A percentile compares a stretch with the other conserved stretches of the same genome.
These are phyloP conservation scores for Diaporthe aspalathi DNA, from an alignment of 2,329 filamentous ascomycete species.

Conservation along the genomic window DNA sequence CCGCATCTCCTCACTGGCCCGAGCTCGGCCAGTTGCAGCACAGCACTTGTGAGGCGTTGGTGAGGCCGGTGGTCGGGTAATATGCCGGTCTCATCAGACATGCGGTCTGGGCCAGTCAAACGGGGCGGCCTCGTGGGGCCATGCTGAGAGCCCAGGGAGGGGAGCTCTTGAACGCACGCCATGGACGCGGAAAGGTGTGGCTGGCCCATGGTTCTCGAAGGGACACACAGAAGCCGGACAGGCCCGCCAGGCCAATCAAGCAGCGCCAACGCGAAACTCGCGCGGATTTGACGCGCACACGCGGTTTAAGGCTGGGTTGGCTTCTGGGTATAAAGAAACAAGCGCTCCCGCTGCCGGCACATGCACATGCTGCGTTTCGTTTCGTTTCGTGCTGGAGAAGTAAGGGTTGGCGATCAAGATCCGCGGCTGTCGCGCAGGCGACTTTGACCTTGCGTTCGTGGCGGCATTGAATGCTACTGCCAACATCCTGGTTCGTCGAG, in stretches of 20 bases:
- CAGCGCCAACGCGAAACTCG: slow-evolving; percentile 28
- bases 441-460: neutral
- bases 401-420: slow-evolving; percentile 19
- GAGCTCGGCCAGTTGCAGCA: slow-evolving; percentile 30
- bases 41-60: slow-evolving; percentile 9
- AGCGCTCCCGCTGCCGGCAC: slow-evolving; percentile 31
- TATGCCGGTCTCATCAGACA: slow-evolving; percentile 37
- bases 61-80: slow-evolving; percentile 34
- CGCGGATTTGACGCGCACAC: slow-evolving; percentile 38
- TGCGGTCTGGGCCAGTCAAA: slow-evolving; percentile 40
- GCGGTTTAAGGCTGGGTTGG: slow-evolving; percentile 33
- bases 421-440: slow-evolving; percentile 8
- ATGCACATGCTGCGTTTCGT: slow-evolving; percentile 19
- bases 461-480: slow-evolving; percentile 22
- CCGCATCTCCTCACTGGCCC: slow-evolving; percentile 35
- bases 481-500: slow-evolving; percentile 18
- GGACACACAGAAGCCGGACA: neutral
- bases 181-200: slow-evolving; percentile 17
- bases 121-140: slow-evolving; percentile 5
- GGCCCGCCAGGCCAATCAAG: slow-evolving; percentile 16
- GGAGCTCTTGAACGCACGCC: slow-evolving; percentile 10
- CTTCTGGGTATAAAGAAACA: slow-evolving; percentile 31
- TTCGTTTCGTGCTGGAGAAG: neutral
- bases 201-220: slow-evolving; percentile 26
- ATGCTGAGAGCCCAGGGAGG: slow-evolving; percentile 28